Percentiles rank a stretch among this genome's conserved stretches.
Conservation (phyloP, 2,329 filamentous ascomycete genomes). For the Curvularia sp. region DNA sequence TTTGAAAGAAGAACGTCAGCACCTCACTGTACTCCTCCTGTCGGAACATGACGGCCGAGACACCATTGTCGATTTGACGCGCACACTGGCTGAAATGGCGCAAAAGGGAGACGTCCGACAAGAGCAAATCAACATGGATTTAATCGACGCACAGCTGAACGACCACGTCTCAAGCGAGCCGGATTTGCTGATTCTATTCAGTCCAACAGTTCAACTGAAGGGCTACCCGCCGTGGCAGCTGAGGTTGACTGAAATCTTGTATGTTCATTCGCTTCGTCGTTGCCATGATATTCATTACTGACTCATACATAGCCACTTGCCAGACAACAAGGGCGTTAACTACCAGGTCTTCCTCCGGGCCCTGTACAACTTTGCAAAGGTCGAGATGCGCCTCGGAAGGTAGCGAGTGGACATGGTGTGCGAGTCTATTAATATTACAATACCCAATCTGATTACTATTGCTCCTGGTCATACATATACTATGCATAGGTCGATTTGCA, state of each 20-base stretch:
- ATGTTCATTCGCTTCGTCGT: conserved; percentile 50
- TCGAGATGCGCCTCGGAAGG: conserved; percentile 84
- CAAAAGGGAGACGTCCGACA: conserved; percentile 84
- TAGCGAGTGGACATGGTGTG: conserved; percentile 40
- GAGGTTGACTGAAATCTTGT: conserved; percentile 91
- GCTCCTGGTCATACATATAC: not conserved
- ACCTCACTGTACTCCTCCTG: conserved; percentile 75
- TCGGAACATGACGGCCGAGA: conserved; percentile 89
- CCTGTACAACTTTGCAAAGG: conserved; percentile 82
- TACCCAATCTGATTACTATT: conserved; percentile 25
- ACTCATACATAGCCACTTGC: conserved; percentile 54
- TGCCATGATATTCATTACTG: conserved; percentile 7
- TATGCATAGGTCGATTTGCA: not conserved
- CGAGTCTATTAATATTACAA: conserved; percentile 18
- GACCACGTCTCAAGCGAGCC: conserved; percentile 84
- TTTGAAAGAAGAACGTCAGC: conserved; percentile 41
- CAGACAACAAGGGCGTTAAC: conserved; percentile 81
- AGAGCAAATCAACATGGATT: conserved; percentile 80
- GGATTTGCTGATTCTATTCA: conserved; percentile 87
- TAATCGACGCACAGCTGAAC: conserved; percentile 87
- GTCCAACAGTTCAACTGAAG: conserved; percentile 80
- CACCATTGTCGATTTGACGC: conserved; percentile 93
- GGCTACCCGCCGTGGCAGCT: conserved; percentile 98
- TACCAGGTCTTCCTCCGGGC: conserved; percentile 93
- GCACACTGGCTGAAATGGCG: conserved; percentile 93